Conservation (phyloP, 2,329 filamentous ascomycete species). For the Kalmusia sp. region DNA sequence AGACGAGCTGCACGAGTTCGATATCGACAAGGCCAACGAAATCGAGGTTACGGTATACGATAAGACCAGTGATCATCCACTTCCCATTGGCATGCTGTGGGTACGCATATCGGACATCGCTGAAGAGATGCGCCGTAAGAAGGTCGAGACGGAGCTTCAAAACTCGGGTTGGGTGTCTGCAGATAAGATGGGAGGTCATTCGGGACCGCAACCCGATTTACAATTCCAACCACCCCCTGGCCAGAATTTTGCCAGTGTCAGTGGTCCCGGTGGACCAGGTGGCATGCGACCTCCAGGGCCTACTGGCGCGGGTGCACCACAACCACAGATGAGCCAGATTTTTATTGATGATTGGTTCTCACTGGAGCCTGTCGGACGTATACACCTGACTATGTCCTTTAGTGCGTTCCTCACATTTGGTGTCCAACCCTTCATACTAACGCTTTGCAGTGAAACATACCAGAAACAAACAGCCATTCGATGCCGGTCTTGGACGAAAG, state of each 20-base stretch:
- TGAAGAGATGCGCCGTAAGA: conserved; percentile 96
- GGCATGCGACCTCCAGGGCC: conserved; percentile 46
- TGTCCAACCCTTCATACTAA: conserved; percentile 23
- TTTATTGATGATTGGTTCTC: conserved; percentile 95
- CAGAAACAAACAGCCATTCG: conserved; percentile 81
- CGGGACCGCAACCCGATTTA: conserved; percentile 59
- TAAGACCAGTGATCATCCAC: conserved; percentile 84
- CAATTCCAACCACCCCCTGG: conserved; percentile 61
- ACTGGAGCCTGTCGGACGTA: conserved; percentile 89
- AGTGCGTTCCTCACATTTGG: conserved; percentile 48
- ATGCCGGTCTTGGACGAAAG: conserved; percentile 90
- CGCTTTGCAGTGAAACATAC: conserved; percentile 73
- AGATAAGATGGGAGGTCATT: conserved; percentile 82
- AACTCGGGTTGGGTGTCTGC: conserved; percentile 96
- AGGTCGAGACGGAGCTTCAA: conserved; percentile 94
- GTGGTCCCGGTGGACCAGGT: conserved; percentile 45
- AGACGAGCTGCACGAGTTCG: conserved; percentile 87
- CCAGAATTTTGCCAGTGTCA: conserved; percentile 48
- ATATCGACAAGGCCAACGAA: conserved; percentile 98
- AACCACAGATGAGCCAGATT: conserved; percentile 61
- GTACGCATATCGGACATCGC: conserved; percentile 95
- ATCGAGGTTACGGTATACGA: conserved; percentile 98
- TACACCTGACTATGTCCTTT: conserved; percentile 91
- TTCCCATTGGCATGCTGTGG: conserved; percentile 95
- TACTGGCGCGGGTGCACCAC: conserved; percentile 42